Evolutionary conservation across 306 rosid genomes (phyloP), one percentile per base, ranked within the genome.

Genomic region (Fragaria iinumae): DNA sequence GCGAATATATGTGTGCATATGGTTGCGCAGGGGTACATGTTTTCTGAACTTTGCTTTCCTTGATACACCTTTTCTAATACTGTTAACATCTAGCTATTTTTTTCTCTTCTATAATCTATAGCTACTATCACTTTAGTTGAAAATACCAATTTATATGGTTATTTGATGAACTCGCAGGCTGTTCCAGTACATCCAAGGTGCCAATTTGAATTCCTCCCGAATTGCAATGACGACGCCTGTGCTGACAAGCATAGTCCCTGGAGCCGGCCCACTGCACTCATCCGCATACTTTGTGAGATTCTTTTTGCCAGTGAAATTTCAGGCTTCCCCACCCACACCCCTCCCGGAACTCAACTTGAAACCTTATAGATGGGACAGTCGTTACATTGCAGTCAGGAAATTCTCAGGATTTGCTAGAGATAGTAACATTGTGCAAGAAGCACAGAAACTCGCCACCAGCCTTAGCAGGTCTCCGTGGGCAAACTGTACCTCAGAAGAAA

Each of bases 171-270:
- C 43, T 77, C 44, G 38, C 81, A 93, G 94, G 81, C 79, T 94
- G 80, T 94, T 91, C 88, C 95, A 94, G 86, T 94, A 81, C 79
- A 89, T 76, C 25, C 82, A 89, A 88, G 97, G 97, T 11, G 97
- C 97, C 66, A 91, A 94, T 80, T 87, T 91, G 63, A 94, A 91
- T 74, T 94, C 74, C 87, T 90, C 98, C 13, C 80, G 93, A 60
- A 84, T 94, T 23, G 83, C 91, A 27, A 84, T 91, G 91, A 91
- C 97, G 6, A 52, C 83, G 62, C 97, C 95, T 0, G 80, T 90
- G 16, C 67, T 94, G 72, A 90, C 96, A n/a, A 87, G 85, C 83
- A 83, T 83, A 70, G 91, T 89, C 44, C 91, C 89, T 0, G 89
- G 81, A 32, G 88, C 91, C 0, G 96, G 94, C 16, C 93, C 96